A percentile compares a stretch with the other conserved stretches of the same genome.
phyloP scores from a whole-genome alignment of 768 basidiomycete species.

The Daedaleopsis sinensis region DNA sequence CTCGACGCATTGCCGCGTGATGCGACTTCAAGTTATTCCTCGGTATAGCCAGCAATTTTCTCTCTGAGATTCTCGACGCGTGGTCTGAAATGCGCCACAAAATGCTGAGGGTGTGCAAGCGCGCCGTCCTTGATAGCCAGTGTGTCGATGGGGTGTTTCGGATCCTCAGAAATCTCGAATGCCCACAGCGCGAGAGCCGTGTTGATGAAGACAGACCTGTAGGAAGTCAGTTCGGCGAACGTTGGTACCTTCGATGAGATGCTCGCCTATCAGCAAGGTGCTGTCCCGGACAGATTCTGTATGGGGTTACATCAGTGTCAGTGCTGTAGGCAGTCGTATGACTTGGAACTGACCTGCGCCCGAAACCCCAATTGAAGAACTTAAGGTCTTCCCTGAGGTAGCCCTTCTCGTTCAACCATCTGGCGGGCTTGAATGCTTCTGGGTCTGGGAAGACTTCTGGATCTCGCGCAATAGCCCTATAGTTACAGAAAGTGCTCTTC shows the following conservation, averaged over 20 bases:
- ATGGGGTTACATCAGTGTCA: background rate
- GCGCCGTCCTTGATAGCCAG: conserved; percentile 65
- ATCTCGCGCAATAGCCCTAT: conserved; percentile 37
- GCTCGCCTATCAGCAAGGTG: conserved; percentile 48
- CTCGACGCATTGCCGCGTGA: too few species aligned
- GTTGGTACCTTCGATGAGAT: background rate
- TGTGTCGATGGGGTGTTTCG: conserved; percentile 57
- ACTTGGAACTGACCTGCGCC: conserved; percentile 20
- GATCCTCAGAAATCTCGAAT: conserved; percentile 57
- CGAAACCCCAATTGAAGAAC: conserved; percentile 40
- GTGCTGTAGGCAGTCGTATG: background rate
- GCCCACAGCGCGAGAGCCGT: conserved; percentile 67
- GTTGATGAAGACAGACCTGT: conserved; percentile 64
- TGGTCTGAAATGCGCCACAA: conserved; percentile 59
- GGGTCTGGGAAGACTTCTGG: conserved; percentile 37
- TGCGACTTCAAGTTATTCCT: too few species aligned
- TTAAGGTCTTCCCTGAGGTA: conserved; percentile 30
- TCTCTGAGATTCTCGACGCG: conserved; percentile 32
- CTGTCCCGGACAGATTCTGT: conserved; percentile 67
- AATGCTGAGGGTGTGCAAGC: conserved; percentile 65
- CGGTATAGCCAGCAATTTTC: conserved; percentile 6
- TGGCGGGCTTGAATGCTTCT: conserved; percentile 34
- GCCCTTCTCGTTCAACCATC: conserved; percentile 37
- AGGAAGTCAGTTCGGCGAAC: background rate
- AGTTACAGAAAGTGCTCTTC: background rate